Conservation (phyloP, 495 filamentous ascomycete genomes). For the Elasticomyces elasticus region DNA sequence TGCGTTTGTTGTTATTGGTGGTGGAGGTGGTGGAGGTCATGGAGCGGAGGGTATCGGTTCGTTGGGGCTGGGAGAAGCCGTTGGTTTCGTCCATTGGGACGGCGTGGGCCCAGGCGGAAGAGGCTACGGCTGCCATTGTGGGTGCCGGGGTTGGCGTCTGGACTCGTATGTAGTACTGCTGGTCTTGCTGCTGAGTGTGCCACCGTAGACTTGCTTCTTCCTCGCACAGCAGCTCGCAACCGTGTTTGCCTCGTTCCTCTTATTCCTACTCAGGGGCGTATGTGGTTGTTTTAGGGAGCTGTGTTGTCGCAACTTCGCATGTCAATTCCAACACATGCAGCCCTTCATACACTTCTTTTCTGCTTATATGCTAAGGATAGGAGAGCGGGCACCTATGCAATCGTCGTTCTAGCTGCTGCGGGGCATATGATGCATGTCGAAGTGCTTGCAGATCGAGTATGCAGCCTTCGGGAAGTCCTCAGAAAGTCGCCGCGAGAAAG, state of each 20-base stretch:
- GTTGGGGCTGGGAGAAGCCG: background rate
- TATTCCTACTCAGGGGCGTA: no score
- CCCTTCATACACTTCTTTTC: no score
- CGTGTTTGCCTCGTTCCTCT: no score
- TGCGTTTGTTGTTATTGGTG: background rate
- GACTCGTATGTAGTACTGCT: background rate
- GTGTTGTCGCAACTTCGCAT: no score
- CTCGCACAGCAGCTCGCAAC: no score
- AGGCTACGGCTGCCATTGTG: conserved; percentile 3
- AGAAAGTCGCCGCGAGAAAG: background rate
- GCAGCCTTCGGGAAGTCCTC: background rate
- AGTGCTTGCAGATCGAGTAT: background rate
- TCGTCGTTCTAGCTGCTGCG: background rate
- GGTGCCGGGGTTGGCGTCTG: no score
- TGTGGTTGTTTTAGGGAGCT: no score
- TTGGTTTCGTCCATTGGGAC: conserved; percentile 12
- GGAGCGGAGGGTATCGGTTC: background rate
- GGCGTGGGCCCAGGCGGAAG: conserved; percentile 4
- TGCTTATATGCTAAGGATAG: background rate
- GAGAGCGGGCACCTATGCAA: background rate
- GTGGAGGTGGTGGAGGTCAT: background rate
- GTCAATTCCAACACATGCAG: no score
- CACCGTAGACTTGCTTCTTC: background rate
- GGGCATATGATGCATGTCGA: background rate
- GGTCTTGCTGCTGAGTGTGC: background rate